Percentiles rank a stretch among this genome's conserved stretches.
phyloP scores from a whole-genome alignment of 306 rosid genomes.

The Vigna reflexopilosa region DNA sequence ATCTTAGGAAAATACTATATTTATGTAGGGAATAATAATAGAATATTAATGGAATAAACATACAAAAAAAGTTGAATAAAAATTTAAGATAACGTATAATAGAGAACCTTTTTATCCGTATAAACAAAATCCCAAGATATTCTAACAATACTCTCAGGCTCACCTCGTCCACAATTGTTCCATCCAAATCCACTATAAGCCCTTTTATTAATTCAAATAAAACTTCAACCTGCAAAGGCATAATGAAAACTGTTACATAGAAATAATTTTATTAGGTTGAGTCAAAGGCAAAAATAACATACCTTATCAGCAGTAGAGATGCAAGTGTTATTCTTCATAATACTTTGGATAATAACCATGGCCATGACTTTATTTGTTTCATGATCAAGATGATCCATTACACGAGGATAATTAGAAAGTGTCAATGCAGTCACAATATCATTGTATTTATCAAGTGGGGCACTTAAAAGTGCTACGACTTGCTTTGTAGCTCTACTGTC shows the following conservation, averaged over 20 bases:
- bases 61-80: conserved; percentile 7
- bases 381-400: conserved; percentile 88
- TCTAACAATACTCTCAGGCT: conserved; percentile 22
- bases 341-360: conserved; percentile 90
- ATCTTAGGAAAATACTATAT: conserved; percentile 26
- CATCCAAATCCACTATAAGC: conserved; percentile 89
- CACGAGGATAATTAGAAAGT: conserved; percentile 91
- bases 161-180: conserved; percentile 77
- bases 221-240: conserved; percentile 79
- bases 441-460: conserved; percentile 97
- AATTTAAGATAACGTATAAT: conserved; percentile 16
- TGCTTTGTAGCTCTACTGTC: conserved; percentile 95
- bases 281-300: conserved; percentile 40
- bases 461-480: conserved; percentile 96
- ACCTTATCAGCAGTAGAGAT: conserved; percentile 90
- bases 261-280: conserved; percentile 36
- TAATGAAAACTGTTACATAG: conserved; percentile 10
- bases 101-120: conserved; percentile 16
- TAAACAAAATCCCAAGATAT: conserved; percentile 14
- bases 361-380: conserved; percentile 96
- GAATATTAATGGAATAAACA: not conserved
- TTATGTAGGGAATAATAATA: conserved; percentile 16
- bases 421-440: conserved; percentile 87
- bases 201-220: conserved; percentile 93
- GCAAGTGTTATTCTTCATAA: conserved; percentile 84